Evolutionary conservation across 371 early-diverging fungal genomes (phyloP).

Genomic region (Rhizopus stolonifer): DNA sequence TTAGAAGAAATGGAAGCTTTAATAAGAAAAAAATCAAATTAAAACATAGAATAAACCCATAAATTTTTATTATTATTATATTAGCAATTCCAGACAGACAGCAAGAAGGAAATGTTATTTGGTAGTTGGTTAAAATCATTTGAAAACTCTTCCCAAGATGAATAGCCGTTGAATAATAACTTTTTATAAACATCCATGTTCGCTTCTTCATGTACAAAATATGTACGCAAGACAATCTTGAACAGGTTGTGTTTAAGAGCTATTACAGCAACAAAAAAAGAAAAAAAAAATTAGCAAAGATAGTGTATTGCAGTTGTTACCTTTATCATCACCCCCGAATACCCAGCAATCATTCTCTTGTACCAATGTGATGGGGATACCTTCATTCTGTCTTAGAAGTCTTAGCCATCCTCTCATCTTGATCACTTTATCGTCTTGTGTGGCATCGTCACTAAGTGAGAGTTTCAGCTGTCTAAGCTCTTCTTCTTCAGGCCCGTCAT

Average conservation of each 20-base stretch:
- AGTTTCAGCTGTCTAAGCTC: slow-evolving; percentile 1
- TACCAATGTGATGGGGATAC: neutral
- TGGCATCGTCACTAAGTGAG: neutral
- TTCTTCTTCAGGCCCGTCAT: neutral
- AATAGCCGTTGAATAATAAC: slow-evolving; percentile 1
- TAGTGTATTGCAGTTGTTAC: neutral
- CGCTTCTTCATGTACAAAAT: neutral
- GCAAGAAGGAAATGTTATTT: neutral
- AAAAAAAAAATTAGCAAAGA: neutral
- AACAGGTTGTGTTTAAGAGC: slow-evolving; percentile 5
- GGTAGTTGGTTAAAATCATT: neutral
- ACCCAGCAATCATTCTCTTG: neutral
- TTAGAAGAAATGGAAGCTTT: slow-evolving; percentile 17
- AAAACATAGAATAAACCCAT: neutral
- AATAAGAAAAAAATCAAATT: neutral
- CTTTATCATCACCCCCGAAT: neutral
- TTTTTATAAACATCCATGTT: neutral
- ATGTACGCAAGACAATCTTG: slow-evolving; percentile 5
- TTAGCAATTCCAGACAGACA: neutral
- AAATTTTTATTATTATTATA: neutral
- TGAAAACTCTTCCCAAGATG: neutral
- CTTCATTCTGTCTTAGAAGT: slow-evolving; percentile 1
- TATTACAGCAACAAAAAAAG: neutral
- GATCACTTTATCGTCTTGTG: neutral
- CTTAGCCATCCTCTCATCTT: slow-evolving; percentile 21